Evolutionary conservation across 345 rosid species (phyloP).

Genomic region (Ceriops zippeliana): DNA sequence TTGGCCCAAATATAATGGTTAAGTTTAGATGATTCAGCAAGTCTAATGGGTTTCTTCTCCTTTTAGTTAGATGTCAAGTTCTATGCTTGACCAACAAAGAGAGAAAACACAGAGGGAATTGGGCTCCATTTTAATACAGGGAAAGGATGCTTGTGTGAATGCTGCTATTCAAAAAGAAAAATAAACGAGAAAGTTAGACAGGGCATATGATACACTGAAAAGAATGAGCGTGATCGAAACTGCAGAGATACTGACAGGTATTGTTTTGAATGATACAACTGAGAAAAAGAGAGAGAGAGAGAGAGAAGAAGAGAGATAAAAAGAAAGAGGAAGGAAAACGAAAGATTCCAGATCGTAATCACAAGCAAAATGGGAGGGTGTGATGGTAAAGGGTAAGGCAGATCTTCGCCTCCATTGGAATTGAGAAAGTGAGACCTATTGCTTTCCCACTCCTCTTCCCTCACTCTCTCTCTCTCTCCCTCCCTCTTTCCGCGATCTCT

Average conservation of each 20-base stretch:
- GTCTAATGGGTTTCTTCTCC: too few species aligned
- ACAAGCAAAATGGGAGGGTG: slow-evolving; percentile 38
- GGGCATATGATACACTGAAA: slow-evolving; percentile 7
- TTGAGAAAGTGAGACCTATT: slow-evolving; percentile 50
- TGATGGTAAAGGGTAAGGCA: slow-evolving; percentile 28
- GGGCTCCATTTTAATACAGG: too few species aligned
- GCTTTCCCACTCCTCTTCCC: slow-evolving; percentile 21
- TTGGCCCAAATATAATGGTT: too few species aligned
- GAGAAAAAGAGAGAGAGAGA: slow-evolving; percentile 3
- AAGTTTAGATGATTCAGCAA: too few species aligned
- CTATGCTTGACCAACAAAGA: too few species aligned
- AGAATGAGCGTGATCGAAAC: slow-evolving; percentile 23
- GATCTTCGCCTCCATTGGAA: slow-evolving; percentile 50
- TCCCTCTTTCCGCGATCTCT: too few species aligned
- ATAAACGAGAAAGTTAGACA: not conserved
- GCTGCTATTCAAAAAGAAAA: not conserved
- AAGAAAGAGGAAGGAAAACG: slow-evolving; percentile 8
- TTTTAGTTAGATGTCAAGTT: too few species aligned
- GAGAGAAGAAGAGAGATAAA: not conserved
- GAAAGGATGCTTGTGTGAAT: too few species aligned
- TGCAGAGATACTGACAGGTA: slow-evolving; percentile 22
- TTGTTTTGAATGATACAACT: slow-evolving; percentile 1
- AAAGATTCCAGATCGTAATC: slow-evolving; percentile 52
- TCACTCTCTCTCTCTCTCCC: not conserved
- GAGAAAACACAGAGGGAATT: too few species aligned